Conservation (phyloP, 768 basidiomycete species). For the Suillus clintonianus region DNA sequence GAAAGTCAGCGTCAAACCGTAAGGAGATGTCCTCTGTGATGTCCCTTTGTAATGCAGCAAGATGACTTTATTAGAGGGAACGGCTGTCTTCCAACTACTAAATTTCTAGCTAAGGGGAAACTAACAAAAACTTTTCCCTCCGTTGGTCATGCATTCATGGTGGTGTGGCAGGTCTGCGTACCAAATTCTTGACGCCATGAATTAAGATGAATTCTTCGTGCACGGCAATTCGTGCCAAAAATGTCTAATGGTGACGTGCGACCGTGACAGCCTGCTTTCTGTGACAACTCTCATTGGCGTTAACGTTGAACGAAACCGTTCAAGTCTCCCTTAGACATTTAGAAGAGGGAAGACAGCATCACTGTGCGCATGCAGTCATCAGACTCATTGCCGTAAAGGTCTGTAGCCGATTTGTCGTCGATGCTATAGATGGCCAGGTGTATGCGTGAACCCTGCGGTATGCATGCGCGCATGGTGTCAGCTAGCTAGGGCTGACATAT, state of each 20-base stretch:
- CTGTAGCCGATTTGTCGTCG: neutral
- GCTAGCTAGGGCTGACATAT: neutral
- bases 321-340: too few relatives aligned
- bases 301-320: neutral
- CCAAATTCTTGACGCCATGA: too few relatives aligned
- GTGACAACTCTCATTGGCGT: neutral
- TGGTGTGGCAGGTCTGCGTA: too few relatives aligned
- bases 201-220: too few relatives aligned
- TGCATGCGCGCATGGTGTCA: neutral
- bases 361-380: too few relatives aligned
- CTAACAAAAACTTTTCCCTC: too few relatives aligned
- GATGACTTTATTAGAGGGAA: constrained; percentile 37
- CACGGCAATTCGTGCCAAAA: too few relatives aligned
- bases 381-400: neutral
- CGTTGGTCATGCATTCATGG: too few relatives aligned
- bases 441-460: neutral
- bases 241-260: neutral
- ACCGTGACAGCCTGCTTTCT: neutral
- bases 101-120: too few relatives aligned
- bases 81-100: too few relatives aligned
- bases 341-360: too few relatives aligned
- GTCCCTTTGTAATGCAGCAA: constrained; percentile 80
- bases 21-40: constrained; percentile 93
- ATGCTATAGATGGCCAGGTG: neutral
- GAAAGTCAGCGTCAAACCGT: constrained; percentile 79